These are phyloP conservation scores for Hyaloscypha hepaticicola DNA, from an alignment of 495 filamentous ascomycete species.

Conservation along the genomic window DNA sequence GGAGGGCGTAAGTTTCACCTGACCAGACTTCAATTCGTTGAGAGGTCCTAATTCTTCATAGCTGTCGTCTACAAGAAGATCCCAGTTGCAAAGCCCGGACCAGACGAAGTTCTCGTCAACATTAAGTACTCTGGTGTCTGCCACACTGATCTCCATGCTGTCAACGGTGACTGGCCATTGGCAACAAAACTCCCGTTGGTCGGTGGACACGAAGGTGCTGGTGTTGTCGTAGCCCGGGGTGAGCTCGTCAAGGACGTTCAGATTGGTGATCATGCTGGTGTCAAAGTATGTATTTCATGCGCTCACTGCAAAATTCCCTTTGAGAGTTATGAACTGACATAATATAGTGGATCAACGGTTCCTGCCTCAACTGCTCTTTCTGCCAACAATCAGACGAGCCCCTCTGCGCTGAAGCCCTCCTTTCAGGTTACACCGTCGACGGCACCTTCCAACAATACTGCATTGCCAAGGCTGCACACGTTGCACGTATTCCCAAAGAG, in stretches of 20 bases:
- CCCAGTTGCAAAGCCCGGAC: constrained; percentile 70
- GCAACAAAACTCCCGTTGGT: constrained; percentile 77
- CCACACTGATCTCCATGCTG: constrained; percentile 74
- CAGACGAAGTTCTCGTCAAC: constrained; percentile 88
- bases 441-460: constrained; percentile 92
- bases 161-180: constrained; percentile 88
- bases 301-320: background rate
- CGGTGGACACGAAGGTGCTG: constrained; percentile 92
- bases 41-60: constrained; percentile 31
- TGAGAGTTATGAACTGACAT: background rate
- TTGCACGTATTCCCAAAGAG: constrained; percentile 75
- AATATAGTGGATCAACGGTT: constrained; percentile 74
- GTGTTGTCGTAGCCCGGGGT: constrained; percentile 78
- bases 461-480: constrained; percentile 80
- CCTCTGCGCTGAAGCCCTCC: constrained; percentile 66
- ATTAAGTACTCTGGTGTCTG: constrained; percentile 93
- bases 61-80: constrained; percentile 78
- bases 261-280: constrained; percentile 78
- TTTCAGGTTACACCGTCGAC: constrained; percentile 90
- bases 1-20: constrained; percentile 57
- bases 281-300: constrained; percentile 49
- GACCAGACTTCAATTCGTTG: background rate
- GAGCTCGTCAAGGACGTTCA: constrained; percentile 68
- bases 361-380: constrained; percentile 75
- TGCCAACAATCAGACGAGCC: constrained; percentile 72